A percentile compares a stretch with the other conserved stretches of the same genome.
phyloP scores from a whole-genome alignment of 352 stramenopile genomes.

The Aphanomyces cochlioides region DNA sequence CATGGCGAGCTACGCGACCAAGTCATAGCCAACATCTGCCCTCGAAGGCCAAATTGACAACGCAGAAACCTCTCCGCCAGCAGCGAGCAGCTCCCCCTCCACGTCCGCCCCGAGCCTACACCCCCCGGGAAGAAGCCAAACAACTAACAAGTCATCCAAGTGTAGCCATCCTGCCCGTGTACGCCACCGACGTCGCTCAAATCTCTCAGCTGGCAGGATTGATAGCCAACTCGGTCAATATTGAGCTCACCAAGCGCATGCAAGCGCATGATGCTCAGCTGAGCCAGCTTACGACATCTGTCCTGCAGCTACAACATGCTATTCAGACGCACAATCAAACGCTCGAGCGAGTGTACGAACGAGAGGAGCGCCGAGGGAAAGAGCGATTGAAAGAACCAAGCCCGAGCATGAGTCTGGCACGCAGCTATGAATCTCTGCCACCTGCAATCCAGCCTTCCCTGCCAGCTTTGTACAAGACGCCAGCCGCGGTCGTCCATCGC shows the following conservation, averaged over 20 bases:
- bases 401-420: too few relatives aligned
- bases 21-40: too few relatives aligned
- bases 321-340: conserved; percentile 28
- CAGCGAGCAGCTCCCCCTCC: not conserved
- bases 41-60: too few relatives aligned
- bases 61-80: too few relatives aligned
- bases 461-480: too few relatives aligned
- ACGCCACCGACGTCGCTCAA: conserved; percentile 26
- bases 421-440: too few relatives aligned
- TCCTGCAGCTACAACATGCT: conserved; percentile 12
- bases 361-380: not conserved
- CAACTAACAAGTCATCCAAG: not conserved
- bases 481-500: not conserved
- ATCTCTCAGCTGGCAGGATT: conserved; percentile 25
- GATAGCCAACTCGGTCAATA: conserved; percentile 29
- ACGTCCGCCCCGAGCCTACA: not conserved
- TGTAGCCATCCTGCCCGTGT: conserved; percentile 15
- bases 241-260: conserved; percentile 21
- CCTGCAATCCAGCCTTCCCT: too few relatives aligned
- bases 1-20: too few relatives aligned
- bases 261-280: conserved; percentile 19
- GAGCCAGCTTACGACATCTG: not conserved
- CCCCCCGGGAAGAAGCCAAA: not conserved
- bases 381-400: not conserved
- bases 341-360: conserved; percentile 4